phyloP scores from a whole-genome alignment of 805 yeast species.

The Candida vartiovaarae region DNA sequence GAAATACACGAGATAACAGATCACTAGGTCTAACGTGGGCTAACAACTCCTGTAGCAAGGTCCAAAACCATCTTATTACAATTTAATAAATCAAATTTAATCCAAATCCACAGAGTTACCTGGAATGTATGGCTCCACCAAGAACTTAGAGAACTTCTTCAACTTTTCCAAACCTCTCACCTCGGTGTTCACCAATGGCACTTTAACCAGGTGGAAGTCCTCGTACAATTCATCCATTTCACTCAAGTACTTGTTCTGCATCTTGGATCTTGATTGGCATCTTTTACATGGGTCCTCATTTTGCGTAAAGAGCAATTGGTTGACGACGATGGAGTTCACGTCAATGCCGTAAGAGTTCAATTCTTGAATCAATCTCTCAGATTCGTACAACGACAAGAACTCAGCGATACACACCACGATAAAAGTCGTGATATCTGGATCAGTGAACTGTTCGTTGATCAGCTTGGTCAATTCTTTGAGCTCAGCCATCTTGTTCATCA shows the following conservation, averaged over 20 bases:
- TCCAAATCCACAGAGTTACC: conserved; percentile 25
- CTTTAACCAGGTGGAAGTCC: conserved; percentile 92
- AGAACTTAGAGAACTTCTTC: conserved; percentile 74
- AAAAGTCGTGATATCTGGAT: conserved; percentile 92
- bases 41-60: too few relatives aligned
- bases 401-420: conserved; percentile 98
- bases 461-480: conserved; percentile 75
- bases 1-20: too few relatives aligned
- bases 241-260: conserved; percentile 91
- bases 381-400: conserved; percentile 90
- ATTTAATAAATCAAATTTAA: not conserved
- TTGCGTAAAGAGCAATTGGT: conserved; percentile 86
- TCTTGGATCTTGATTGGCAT: conserved; percentile 87
- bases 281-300: conserved; percentile 73
- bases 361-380: conserved; percentile 97
- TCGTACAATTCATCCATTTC: conserved; percentile 96
- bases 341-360: conserved; percentile 92
- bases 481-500: conserved; percentile 72
- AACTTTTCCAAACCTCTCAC: conserved; percentile 88
- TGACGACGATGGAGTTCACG: conserved; percentile 92
- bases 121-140: conserved; percentile 73
- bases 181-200: conserved; percentile 93
- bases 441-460: conserved; percentile 90
- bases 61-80: too few relatives aligned
- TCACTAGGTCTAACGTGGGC: too few relatives aligned